phyloP scores from a whole-genome alignment of 371 early-diverging fungal genomes.

The Rhizopus stolonifer region DNA sequence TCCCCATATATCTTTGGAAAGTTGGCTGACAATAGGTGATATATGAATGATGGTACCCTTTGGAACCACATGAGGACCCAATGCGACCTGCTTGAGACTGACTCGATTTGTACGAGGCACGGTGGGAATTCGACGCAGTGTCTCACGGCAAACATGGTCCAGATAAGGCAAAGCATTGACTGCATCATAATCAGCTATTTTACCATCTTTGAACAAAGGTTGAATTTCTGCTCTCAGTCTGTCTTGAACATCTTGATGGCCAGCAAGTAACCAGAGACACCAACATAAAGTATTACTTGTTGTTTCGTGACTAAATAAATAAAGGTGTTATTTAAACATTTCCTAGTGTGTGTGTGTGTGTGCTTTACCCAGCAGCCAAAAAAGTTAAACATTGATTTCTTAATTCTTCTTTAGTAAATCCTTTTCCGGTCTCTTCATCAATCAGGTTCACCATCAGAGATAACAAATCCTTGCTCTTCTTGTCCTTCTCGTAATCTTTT shows the following conservation, averaged over 20 bases:
- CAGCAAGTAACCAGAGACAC: slow-evolving; percentile 52
- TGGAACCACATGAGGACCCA: slow-evolving; percentile 50
- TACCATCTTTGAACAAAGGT: slow-evolving; percentile 10
- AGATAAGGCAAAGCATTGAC: slow-evolving; percentile 40
- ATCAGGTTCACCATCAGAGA: slow-evolving; percentile 31
- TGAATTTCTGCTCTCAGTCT: slow-evolving; percentile 40
- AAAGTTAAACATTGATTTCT: slow-evolving; percentile 38
- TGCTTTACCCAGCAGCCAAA: slow-evolving; percentile 44
- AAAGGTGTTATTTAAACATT: background rate
- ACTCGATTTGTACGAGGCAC: slow-evolving; percentile 51
- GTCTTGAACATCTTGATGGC: slow-evolving; percentile 41
- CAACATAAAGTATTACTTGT: slow-evolving; percentile 55
- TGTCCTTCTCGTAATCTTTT: slow-evolving; percentile 11
- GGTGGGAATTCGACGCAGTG: slow-evolving; percentile 53
- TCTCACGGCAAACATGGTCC: slow-evolving; percentile 49
- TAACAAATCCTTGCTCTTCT: slow-evolving; percentile 29
- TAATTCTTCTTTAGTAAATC: slow-evolving; percentile 29
- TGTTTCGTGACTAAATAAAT: slow-evolving; percentile 45
- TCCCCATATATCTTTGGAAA: slow-evolving; percentile 60
- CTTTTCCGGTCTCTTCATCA: slow-evolving; percentile 39
- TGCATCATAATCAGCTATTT: slow-evolving; percentile 33
- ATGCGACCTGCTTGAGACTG: slow-evolving; percentile 36
- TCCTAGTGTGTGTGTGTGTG: background rate
- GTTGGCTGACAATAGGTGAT: slow-evolving; percentile 44
- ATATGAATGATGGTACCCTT: slow-evolving; percentile 53